phyloP scores from a whole-genome alignment of 345 rosid species.

The Erodium maritimum region DNA sequence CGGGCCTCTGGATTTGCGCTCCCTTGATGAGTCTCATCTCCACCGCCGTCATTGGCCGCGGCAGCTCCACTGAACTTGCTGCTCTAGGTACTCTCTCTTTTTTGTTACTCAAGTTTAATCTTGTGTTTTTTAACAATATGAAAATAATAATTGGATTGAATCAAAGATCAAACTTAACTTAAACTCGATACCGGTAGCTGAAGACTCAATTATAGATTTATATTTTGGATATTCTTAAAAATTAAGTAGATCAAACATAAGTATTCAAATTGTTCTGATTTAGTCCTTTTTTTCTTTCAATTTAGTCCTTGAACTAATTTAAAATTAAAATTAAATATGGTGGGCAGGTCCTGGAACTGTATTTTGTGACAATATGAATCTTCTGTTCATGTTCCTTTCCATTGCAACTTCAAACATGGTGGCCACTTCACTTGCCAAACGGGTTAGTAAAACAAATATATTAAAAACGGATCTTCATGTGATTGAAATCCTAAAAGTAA shows the following conservation, averaged over 20 bases:
- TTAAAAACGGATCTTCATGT: background rate
- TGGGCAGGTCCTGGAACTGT: slow-evolving; percentile 88
- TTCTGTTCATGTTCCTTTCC: slow-evolving; percentile 79
- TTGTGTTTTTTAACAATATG: background rate
- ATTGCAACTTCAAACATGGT: slow-evolving; percentile 91
- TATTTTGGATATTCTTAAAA: too few species aligned
- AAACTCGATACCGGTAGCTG: too few species aligned
- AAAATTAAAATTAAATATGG: too few species aligned
- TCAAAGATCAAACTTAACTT: too few species aligned
- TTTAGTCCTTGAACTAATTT: too few species aligned
- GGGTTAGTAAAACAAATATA: slow-evolving; percentile 30
- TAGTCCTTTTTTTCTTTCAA: too few species aligned
- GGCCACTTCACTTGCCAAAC: slow-evolving; percentile 77
- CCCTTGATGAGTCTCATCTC: slow-evolving; percentile 44
- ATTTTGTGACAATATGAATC: slow-evolving; percentile 58
- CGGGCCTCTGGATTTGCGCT: slow-evolving; percentile 44
- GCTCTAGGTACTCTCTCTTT: slow-evolving; percentile 29
- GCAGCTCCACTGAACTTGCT: slow-evolving; percentile 47
- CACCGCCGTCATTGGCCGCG: slow-evolving; percentile 40
- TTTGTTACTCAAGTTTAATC: too few species aligned
- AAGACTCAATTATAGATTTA: too few species aligned
- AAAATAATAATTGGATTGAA: background rate
- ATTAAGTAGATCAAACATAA: too few species aligned
- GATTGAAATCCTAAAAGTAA: too few species aligned
- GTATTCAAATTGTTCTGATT: too few species aligned